A percentile compares a stretch with the other conserved stretches of the same genome.
Evolutionary conservation across 2,329 filamentous ascomycete genomes (phyloP).

Genomic region (Pyrenophora seminiperda): DNA sequence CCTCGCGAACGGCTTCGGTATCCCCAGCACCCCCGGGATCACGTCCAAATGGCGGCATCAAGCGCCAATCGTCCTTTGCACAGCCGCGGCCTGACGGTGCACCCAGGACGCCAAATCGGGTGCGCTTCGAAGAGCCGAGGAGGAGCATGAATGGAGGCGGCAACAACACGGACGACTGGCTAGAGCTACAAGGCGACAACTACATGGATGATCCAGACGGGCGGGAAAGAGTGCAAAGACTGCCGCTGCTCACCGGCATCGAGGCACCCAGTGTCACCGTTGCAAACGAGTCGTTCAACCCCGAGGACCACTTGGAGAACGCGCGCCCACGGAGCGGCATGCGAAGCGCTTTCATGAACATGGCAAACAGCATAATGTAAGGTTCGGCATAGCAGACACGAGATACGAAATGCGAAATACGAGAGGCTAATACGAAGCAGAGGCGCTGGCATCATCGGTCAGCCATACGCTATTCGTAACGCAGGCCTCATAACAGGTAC

Average conservation of each 20-base stretch:
- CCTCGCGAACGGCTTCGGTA: constrained; percentile 36
- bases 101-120: constrained; percentile 70
- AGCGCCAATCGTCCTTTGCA: constrained; percentile 53
- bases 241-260: constrained; percentile 79
- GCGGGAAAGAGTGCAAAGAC: constrained; percentile 56
- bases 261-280: constrained; percentile 80
- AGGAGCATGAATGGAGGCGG: constrained; percentile 44
- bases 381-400: constrained; percentile 1
- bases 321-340: constrained; percentile 83
- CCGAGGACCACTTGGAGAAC: constrained; percentile 63
- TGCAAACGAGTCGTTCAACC: constrained; percentile 61
- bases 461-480: constrained; percentile 95
- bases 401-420: constrained; percentile 19
- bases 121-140: constrained; percentile 67
- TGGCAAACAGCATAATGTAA: constrained; percentile 96
- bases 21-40: constrained; percentile 37
- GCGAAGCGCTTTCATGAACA: constrained; percentile 95
- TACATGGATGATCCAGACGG: constrained; percentile 54
- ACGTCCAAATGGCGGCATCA: constrained; percentile 33
- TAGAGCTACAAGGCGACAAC: constrained; percentile 65
- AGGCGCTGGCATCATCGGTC: constrained; percentile 71
- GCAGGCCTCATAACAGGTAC: constrained; percentile 84
- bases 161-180: constrained; percentile 44
- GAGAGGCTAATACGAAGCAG: constrained; percentile 35
- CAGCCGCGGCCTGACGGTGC: constrained; percentile 56